Base-by-base conservation (phyloP, 1,284 basidiomycete genomes). In the Trametes hirsuta region DNA sequence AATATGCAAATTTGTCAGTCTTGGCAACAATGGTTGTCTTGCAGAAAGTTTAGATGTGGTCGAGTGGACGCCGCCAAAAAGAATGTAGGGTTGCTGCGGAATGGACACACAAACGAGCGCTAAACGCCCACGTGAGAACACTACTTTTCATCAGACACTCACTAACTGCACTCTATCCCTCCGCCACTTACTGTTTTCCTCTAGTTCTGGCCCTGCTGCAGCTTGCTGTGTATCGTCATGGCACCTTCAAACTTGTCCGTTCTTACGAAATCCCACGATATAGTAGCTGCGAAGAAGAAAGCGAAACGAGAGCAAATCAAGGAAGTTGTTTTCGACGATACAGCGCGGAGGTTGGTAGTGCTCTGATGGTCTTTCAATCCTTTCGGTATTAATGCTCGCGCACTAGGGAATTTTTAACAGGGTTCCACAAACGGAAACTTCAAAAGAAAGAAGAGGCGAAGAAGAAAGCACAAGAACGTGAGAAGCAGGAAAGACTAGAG, bases 371-470 rank as follows among this genome's bases (percentile, higher is more conserved):
- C 51, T 46, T 46, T 36, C 42, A 30, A 15, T 18, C 30, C 15
- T n/a, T 12, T 15, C 47, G 3, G 4, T 25, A 21, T 42, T 53
- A 35, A 53, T 42, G 44, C 42, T 25, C n/a, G 14, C 1, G 9
- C 37, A 36, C 8, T 69, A 94, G 92, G 68, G 88, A 93, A 53
- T 95, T 88, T 74, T 74, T 95, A 71, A 94, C 92, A 10, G 93
- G 93, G 15, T 95, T 95, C 74, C 89, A 89, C 72, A 94, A 94
- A 74, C 86, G 93, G 64, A 95, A 95, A 71, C 71, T 92, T 51
- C 84, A 84, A 65, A 90, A 89, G 72, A 82, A 86, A 68, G 87
- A 93, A 67, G 84, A 81, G 36, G 85, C 87, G 35, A 86, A 84
- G 68, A 82, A 84, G 68, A 89, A 83, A 71, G 88, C 88, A 34